Conservation (phyloP, 2,329 filamentous ascomycete genomes). For the Raffaelea arxii region DNA sequence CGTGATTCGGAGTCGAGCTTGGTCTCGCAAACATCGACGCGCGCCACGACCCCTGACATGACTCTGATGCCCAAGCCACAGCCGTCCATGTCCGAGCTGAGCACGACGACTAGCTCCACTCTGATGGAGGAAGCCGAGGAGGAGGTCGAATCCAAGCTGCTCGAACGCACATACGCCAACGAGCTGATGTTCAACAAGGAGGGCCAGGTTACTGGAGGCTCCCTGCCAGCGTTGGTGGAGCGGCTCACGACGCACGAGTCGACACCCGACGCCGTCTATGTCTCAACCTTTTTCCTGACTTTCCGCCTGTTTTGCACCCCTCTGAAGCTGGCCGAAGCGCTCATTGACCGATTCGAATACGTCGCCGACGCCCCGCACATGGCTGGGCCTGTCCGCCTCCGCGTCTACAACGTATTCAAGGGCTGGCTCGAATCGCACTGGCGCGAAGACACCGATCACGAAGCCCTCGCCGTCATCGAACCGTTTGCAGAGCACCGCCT, state of each 20-base stretch:
- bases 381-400: slow-evolving; percentile 70
- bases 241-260: slow-evolving; percentile 86
- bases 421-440: slow-evolving; percentile 96
- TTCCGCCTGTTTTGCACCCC: slow-evolving; percentile 90
- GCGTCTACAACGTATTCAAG: slow-evolving; percentile 95
- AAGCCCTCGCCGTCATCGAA: slow-evolving; percentile 65
- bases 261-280: slow-evolving; percentile 83
- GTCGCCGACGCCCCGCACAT: slow-evolving; percentile 68
- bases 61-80: slow-evolving; percentile 43
- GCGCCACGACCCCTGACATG: slow-evolving; percentile 77
- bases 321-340: slow-evolving; percentile 62
- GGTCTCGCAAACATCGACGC: slow-evolving; percentile 72
- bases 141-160: slow-evolving; percentile 71
- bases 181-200: slow-evolving; percentile 92
- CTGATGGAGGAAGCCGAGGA: slow-evolving; percentile 59
- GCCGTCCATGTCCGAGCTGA: slow-evolving; percentile 59
- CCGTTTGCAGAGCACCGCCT: slow-evolving; percentile 72
- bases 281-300: slow-evolving; percentile 91
- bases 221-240: slow-evolving; percentile 84
- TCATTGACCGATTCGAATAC: slow-evolving; percentile 91
- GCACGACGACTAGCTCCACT: slow-evolving; percentile 53
- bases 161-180: slow-evolving; percentile 86
- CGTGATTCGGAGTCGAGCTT: slow-evolving; percentile 74
- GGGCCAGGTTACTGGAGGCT: slow-evolving; percentile 87
- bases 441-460: slow-evolving; percentile 70